Conservation (phyloP, 495 filamentous ascomycete genomes). For the Trichoderma gamsii region DNA sequence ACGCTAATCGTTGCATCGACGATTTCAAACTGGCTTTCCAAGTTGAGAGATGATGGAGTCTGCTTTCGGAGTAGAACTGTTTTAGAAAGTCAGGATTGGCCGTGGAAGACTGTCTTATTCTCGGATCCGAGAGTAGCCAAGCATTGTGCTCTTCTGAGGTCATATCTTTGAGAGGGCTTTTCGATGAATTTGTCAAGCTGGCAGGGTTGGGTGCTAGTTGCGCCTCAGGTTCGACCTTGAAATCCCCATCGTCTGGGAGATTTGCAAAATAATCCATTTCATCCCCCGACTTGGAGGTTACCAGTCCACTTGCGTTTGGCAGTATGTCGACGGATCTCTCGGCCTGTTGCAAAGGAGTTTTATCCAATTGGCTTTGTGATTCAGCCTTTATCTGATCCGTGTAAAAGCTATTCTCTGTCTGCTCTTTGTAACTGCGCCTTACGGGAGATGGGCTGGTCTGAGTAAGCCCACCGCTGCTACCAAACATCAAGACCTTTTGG, state of each 20-base stretch:
- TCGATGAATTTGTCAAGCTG: not conserved
- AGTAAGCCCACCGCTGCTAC: constrained; percentile 61
- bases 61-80: constrained; percentile 88
- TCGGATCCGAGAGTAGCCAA: constrained; percentile 69
- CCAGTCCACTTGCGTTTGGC: not conserved
- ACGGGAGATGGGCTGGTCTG: constrained; percentile 43
- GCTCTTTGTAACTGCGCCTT: constrained; percentile 59
- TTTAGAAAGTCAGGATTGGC: constrained; percentile 88
- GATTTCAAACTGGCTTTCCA: constrained; percentile 94
- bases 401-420: constrained; percentile 74
- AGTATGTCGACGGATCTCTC: not conserved
- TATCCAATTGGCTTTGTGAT: not conserved
- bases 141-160: constrained; percentile 92
- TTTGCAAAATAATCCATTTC: not conserved
- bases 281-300: not conserved
- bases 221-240: not conserved
- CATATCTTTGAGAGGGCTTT: constrained; percentile 36
- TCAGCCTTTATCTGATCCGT: constrained; percentile 54
- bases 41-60: constrained; percentile 87
- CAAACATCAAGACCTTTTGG: constrained; percentile 63
- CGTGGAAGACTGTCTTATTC: constrained; percentile 75
- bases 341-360: not conserved
- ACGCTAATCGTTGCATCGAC: constrained; percentile 69
- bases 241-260: not conserved
- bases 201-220: not conserved